These are phyloP conservation scores for Pyrenochaeta sp. DNA, from an alignment of 2,329 filamentous ascomycete species.

Conservation along the genomic window DNA sequence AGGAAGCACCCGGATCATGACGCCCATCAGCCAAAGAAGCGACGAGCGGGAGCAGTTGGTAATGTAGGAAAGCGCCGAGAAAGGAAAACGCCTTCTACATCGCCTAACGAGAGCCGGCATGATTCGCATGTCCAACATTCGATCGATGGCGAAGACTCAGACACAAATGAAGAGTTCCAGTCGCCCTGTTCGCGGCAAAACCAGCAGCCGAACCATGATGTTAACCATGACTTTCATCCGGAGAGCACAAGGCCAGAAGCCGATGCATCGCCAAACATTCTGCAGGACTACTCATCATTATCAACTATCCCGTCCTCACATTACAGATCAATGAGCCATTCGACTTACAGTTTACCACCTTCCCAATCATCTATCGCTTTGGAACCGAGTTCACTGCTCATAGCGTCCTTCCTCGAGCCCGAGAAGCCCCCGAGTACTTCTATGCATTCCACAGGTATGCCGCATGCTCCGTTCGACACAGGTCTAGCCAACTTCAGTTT, in stretches of 20 bases:
- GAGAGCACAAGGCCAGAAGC: background rate
- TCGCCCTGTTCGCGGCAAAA: background rate
- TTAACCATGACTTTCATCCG: background rate
- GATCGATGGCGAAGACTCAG: background rate
- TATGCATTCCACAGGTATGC: background rate
- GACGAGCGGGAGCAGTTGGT: background rate
- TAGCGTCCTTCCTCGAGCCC: background rate
- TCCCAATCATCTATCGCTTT: background rate
- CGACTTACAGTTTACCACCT: background rate
- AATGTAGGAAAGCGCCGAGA: background rate
- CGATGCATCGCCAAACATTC: background rate
- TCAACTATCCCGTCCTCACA: background rate
- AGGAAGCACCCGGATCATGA: background rate
- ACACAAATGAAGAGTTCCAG: background rate
- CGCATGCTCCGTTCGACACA: background rate
- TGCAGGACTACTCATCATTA: background rate
- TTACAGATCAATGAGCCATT: background rate
- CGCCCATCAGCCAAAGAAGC: background rate
- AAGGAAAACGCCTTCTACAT: background rate
- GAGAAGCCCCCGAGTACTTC: background rate
- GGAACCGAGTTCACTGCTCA: background rate
- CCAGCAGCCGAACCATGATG: background rate
- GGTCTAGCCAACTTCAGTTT: constrained; percentile 6
- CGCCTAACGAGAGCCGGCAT: background rate
- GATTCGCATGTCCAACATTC: background rate